These are phyloP conservation scores for Telfairia occidentalis DNA, from an alignment of 331 rosid species.

Conservation along the genomic window DNA sequence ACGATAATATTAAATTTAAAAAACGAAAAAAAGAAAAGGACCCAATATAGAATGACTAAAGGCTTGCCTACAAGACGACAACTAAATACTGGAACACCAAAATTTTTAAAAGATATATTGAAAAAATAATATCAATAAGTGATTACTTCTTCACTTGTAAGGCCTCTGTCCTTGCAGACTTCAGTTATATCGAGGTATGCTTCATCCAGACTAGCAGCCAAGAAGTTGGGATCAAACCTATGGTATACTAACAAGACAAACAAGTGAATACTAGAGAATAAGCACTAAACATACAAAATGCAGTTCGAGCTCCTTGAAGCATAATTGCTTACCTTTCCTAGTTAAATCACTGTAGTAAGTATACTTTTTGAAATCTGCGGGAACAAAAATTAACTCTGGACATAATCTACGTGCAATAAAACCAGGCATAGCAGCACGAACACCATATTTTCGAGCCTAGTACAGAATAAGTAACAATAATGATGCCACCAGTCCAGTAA, in stretches of 20 bases:
- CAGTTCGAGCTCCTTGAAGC: background rate
- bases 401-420: conserved; percentile 82
- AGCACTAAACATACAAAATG: conserved; percentile 6
- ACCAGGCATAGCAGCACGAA: conserved; percentile 99
- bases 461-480: background rate
- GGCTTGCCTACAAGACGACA: background rate
- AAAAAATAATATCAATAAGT: background rate
- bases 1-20: background rate
- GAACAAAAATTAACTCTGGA: conserved; percentile 73
- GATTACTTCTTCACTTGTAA: conserved; percentile 53
- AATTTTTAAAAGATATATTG: background rate
- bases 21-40: background rate
- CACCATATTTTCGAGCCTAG: conserved; percentile 84
- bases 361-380: conserved; percentile 68
- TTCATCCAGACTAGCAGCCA: conserved; percentile 85
- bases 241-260: conserved; percentile 41
- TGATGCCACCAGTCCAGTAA: background rate
- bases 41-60: background rate
- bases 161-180: conserved; percentile 59
- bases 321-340: conserved; percentile 48
- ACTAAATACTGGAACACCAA: background rate
- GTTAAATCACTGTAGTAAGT: conserved; percentile 55
- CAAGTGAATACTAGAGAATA: conserved; percentile 4
- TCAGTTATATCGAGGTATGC: conserved; percentile 90
- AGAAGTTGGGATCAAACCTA: conserved; percentile 72